Percentiles rank a stretch among this genome's conserved stretches.
These are phyloP conservation scores for Didymella pinodella DNA, from an alignment of 2,329 filamentous ascomycete species.

Conservation along the genomic window DNA sequence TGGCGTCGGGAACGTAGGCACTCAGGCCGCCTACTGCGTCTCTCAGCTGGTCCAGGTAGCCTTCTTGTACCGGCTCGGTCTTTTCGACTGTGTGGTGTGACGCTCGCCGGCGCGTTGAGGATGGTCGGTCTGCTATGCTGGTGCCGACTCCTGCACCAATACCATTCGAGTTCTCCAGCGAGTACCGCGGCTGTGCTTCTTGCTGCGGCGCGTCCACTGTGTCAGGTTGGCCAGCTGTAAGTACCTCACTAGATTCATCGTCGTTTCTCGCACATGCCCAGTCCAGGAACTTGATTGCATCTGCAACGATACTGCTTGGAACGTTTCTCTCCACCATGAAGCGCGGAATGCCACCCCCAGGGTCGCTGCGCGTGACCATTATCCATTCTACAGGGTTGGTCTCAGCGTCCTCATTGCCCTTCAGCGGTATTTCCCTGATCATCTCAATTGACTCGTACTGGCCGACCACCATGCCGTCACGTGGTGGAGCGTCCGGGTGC, in stretches of 20 bases:
- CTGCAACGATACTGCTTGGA: conserved; percentile 78
- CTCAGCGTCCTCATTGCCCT: conserved; percentile 56
- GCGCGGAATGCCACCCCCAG: conserved; percentile 84
- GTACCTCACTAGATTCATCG: conserved; percentile 42
- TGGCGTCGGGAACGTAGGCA: conserved; percentile 31
- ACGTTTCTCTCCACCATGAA: conserved; percentile 94
- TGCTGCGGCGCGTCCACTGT: conserved; percentile 36
- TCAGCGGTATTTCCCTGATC: conserved; percentile 79
- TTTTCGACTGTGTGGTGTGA: conserved; percentile 31
- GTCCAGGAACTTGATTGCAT: conserved; percentile 81
- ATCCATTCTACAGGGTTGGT: conserved; percentile 82
- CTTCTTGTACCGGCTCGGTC: conserved; percentile 14
- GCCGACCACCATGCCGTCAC: conserved; percentile 79
- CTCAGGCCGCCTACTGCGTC: conserved; percentile 20
- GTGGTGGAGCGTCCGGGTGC: conserved; percentile 75
- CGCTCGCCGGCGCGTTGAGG: conserved; percentile 28
- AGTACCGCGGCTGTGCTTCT: conserved; percentile 32
- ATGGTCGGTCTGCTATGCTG: conserved; percentile 47
- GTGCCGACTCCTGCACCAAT: conserved; percentile 49
- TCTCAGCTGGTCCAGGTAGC: conserved; percentile 27
- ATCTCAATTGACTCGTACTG: conserved; percentile 92
- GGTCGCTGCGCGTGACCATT: conserved; percentile 90
- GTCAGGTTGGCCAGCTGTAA: conserved; percentile 1
- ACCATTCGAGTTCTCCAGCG: conserved; percentile 45
- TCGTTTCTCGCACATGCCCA: conserved; percentile 71